These are phyloP conservation scores for Nemophila menziesii DNA, from an alignment of 257 asterid species.

Conservation along the genomic window DNA sequence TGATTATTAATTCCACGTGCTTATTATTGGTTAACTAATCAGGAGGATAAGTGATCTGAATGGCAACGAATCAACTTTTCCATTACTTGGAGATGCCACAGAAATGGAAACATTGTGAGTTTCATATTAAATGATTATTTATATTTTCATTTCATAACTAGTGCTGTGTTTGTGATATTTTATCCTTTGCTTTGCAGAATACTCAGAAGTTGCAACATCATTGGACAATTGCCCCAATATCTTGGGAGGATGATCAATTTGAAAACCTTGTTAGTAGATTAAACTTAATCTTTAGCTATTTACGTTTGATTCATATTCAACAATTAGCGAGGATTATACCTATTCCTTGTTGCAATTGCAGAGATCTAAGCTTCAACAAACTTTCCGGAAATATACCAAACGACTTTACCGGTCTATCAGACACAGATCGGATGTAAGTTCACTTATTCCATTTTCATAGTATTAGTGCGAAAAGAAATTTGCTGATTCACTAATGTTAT, in stretches of 20 bases:
- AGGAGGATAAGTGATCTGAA: conserved; percentile 70
- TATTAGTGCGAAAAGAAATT: background rate
- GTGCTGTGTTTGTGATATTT: conserved; percentile 11
- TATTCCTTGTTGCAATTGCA: conserved; percentile 16
- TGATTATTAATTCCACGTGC: background rate
- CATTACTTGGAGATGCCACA: conserved; percentile 19
- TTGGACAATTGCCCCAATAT: conserved; percentile 37
- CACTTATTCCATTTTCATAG: no score
- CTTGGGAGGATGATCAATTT: conserved; percentile 26
- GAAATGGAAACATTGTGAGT: conserved; percentile 43
- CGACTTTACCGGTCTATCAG: conserved; percentile 11
- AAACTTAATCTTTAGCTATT: conserved; percentile 2
- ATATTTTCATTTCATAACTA: background rate
- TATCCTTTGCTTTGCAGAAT: conserved; percentile 28
- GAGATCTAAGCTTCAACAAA: conserved; percentile 70
- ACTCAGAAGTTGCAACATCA: conserved; percentile 58
- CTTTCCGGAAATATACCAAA: conserved; percentile 46
- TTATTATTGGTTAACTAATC: conserved; percentile 14
- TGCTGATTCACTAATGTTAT: conserved; percentile 12
- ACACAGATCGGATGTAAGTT: conserved; percentile 37
- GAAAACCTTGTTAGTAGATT: conserved; percentile 43
- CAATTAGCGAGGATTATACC: background rate
- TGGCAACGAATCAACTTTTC: conserved; percentile 47
- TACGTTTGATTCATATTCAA: background rate
- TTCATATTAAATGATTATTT: no score